These are phyloP conservation scores for Apophysomyces trapeziformis DNA, from an alignment of 371 early-diverging fungal genomes.

Conservation along the genomic window DNA sequence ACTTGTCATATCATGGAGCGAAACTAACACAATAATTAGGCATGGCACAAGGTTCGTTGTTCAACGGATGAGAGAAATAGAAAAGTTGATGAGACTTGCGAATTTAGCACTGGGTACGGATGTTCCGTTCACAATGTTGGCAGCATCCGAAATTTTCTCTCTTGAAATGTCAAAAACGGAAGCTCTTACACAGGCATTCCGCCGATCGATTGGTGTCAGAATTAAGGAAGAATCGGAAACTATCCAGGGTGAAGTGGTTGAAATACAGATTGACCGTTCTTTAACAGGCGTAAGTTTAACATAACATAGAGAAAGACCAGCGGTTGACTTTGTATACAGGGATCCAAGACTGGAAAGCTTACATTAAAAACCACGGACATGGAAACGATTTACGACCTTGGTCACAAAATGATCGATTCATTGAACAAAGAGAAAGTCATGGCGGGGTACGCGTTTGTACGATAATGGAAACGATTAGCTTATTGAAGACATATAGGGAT, in stretches of 20 bases:
- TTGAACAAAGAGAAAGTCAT: constrained; percentile 97
- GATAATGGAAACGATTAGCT: constrained; percentile 10
- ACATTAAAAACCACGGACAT: constrained; percentile 99
- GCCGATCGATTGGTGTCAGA: constrained; percentile 95
- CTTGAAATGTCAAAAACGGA: constrained; percentile 99
- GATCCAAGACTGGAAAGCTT: constrained; percentile 93
- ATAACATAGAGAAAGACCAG: not conserved
- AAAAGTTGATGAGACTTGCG: not conserved
- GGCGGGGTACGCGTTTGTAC: constrained; percentile 69
- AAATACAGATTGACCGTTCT: constrained; percentile 95
- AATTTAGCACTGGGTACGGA: constrained; percentile 83
- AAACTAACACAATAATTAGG: constrained; percentile 39
- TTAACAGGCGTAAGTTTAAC: constrained; percentile 78
- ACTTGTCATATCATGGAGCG: not conserved
- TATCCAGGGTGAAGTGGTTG: constrained; percentile 99
- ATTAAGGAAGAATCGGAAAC: constrained; percentile 98
- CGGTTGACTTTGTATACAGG: constrained; percentile 43
- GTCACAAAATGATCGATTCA: constrained; percentile 97
- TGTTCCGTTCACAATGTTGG: constrained; percentile 96
- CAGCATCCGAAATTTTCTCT: constrained; percentile 97
- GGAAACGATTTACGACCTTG: constrained; percentile 99
- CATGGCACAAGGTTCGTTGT: constrained; percentile 72
- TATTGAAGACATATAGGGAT: constrained; percentile 64
- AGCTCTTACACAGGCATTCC: constrained; percentile 97
- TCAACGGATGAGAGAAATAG: not conserved